Conservation (phyloP, 2,329 filamentous ascomycete species). For the Podosphaera xanthii region DNA sequence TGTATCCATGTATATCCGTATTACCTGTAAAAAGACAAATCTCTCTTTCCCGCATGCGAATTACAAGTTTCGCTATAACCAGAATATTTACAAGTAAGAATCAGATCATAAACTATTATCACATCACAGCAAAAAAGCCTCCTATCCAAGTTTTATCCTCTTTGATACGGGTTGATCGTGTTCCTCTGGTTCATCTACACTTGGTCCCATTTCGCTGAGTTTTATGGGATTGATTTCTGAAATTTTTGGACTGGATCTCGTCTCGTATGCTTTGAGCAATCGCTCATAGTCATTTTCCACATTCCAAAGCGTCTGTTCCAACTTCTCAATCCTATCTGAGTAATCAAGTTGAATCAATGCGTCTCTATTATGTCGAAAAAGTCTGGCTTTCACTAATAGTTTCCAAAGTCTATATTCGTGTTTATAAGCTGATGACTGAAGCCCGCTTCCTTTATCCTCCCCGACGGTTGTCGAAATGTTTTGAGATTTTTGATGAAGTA, state of each 20-base stretch:
- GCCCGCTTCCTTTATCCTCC: constrained; percentile 17
- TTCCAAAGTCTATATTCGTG: constrained; percentile 49
- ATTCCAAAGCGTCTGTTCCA: constrained; percentile 43
- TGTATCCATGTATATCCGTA: no score
- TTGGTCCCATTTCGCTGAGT: constrained; percentile 8
- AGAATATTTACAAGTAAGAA: background rate
- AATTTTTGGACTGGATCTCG: constrained; percentile 2
- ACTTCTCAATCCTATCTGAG: constrained; percentile 44
- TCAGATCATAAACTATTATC: background rate
- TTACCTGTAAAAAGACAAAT: background rate
- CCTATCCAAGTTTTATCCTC: constrained; percentile 7
- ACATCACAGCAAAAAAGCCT: background rate
- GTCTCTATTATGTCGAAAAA: constrained; percentile 56
- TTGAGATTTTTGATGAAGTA: constrained; percentile 31
- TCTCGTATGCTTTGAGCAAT: constrained; percentile 22
- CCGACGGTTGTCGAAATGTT: constrained; percentile 23
- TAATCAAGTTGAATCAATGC: constrained; percentile 45
- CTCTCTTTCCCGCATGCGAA: background rate
- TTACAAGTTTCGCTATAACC: background rate
- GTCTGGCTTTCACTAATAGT: constrained; percentile 50
- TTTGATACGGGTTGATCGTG: constrained; percentile 9
- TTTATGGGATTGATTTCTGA: constrained; percentile 1
- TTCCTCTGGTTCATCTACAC: constrained; percentile 6
- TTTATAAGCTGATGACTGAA: constrained; percentile 28
- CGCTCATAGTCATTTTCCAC: constrained; percentile 54